Evolutionary conservation across 164 flowering plant species (phyloP).

Genomic region (Aristolochia contorta): DNA sequence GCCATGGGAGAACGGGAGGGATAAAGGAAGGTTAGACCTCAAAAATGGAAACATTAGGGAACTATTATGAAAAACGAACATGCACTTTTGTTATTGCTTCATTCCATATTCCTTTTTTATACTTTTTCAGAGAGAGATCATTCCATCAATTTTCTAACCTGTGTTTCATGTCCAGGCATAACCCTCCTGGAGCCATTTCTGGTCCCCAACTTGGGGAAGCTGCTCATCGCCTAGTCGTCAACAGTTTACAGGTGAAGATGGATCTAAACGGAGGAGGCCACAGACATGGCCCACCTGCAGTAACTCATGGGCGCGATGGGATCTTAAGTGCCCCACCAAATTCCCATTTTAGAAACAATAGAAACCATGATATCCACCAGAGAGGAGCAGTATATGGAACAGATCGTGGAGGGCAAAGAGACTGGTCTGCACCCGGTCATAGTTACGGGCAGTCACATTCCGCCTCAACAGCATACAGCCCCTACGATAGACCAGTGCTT

Average conservation of each 20-base stretch:
- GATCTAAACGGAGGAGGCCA: slow-evolving; percentile 23
- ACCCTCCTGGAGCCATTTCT: slow-evolving; percentile 45
- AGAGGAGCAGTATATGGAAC: slow-evolving; percentile 14
- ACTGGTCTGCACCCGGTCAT: slow-evolving; percentile 7
- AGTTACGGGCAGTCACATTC: slow-evolving; percentile 19
- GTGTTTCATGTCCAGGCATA: slow-evolving; percentile 25
- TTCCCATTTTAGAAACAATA: slow-evolving; percentile 15
- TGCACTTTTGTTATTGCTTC: too few relatives aligned
- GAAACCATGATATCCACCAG: slow-evolving; percentile 16
- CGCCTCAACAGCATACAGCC: background rate
- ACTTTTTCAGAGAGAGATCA: too few relatives aligned
- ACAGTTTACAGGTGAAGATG: slow-evolving; percentile 51
- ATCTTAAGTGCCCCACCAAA: slow-evolving; percentile 8
- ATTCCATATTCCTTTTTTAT: too few relatives aligned
- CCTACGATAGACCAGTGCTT: background rate
- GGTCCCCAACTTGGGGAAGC: slow-evolving; percentile 84
- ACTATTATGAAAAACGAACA: background rate
- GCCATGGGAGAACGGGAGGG: slow-evolving; percentile 35
- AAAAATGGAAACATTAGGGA: background rate
- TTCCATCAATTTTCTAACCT: background rate
- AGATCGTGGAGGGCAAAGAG: slow-evolving; percentile 14
- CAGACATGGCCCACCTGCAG: slow-evolving; percentile 20
- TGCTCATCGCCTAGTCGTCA: slow-evolving; percentile 69
- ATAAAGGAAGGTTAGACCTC: background rate
- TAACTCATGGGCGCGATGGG: slow-evolving; percentile 7